phyloP scores from a whole-genome alignment of 306 rosid genomes.

The Datisca glomerata region DNA sequence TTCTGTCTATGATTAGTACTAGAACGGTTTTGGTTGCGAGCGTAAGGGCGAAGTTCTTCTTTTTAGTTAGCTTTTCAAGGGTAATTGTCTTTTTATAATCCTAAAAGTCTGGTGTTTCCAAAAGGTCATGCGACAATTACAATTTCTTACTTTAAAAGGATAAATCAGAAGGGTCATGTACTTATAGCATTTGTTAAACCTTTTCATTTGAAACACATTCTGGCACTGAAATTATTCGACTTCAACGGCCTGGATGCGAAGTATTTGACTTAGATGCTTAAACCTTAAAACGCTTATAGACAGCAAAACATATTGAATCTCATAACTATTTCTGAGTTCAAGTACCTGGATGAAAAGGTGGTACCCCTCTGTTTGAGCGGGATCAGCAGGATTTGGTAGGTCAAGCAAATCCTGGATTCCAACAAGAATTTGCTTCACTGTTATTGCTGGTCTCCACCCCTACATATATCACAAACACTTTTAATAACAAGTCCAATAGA shows the following conservation, averaged over 20 bases:
- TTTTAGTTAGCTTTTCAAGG: too few species aligned
- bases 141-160: too few species aligned
- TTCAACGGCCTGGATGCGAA: background rate
- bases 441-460: conserved; percentile 99
- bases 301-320: too few species aligned
- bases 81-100: too few species aligned
- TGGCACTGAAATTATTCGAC: background rate
- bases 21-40: too few species aligned
- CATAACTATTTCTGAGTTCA: too few species aligned
- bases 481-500: background rate
- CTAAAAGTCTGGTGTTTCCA: too few species aligned
- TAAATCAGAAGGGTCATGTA: background rate
- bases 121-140: too few species aligned
- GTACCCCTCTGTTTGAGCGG: conserved; percentile 98
- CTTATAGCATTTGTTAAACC: background rate
- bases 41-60: too few species aligned
- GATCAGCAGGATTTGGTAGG: conserved; percentile 93
- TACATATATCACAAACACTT: conserved; percentile 14
- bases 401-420: conserved; percentile 94
- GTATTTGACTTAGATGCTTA: background rate
- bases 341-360: conserved; percentile 94
- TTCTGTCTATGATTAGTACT: too few species aligned
- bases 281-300: too few species aligned
- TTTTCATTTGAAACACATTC: background rate
- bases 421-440: conserved; percentile 91